Base-by-base conservation (phyloP, 192 early-diverging fungal species). In the Cladochytrium replicatum region DNA sequence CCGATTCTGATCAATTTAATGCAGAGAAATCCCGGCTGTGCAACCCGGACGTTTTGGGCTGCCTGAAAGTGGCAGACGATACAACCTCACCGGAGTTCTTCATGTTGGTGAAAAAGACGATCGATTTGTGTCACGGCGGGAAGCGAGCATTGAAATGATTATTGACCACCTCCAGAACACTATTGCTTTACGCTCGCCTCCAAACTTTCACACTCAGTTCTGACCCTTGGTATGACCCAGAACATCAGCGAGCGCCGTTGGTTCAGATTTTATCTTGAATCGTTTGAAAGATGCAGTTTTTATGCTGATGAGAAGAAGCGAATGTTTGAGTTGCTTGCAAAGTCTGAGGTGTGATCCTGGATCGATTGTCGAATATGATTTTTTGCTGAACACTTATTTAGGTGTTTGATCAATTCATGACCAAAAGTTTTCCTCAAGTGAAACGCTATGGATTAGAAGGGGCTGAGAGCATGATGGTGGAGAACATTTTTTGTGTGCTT, bases 361-460 rank as follows among this genome's bases (percentile, higher is more conserved):
- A 37, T 24, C 30, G 2, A n/a, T 50, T 60, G 13, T 9, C 37
- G 32, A 59, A 9, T 17, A 19, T 0, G 55, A 50, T 48, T 54
- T 45, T 42, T 11, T 55, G 13, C 6, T 23, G 30, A 30, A 44
- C 32, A 44, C 32, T 23, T n/a, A 7, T 17, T 11, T 34, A 89
- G 80, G 71, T 78, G 23, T 97, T 97, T 77, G 94, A 97, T 66
- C 91, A 91, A 54, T 97, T 94, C 64, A 93, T 97, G 88, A 86
- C 86, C 42, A 95, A 93, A 54, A 88, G 85, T 61, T 97, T 97
- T 66, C 87, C 89, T 13, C 83, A 92, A 53, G 82, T 97, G 44
- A 95, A 95, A 69, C 82, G 94, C 8, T 97, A 97, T 56, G 94
- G 94, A 7, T 59, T 97, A 15, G 94, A 97, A 63, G 94, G 94